Evolutionary conservation across 1,284 basidiomycete species (phyloP).

Genomic region (Tylopilus sp.): DNA sequence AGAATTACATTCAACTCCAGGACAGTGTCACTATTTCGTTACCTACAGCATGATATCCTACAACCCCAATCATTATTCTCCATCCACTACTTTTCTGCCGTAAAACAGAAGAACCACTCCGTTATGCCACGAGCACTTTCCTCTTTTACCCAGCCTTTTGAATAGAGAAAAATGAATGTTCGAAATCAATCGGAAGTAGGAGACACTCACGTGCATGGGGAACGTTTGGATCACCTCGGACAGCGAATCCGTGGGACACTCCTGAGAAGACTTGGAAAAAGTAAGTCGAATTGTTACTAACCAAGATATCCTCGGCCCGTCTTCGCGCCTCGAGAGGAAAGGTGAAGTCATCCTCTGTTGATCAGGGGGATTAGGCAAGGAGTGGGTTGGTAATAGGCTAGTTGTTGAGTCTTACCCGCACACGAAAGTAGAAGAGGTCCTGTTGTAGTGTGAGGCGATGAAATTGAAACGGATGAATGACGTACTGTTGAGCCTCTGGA

Average conservation of each 20-base stretch:
- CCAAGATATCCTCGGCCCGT: conserved; percentile 30
- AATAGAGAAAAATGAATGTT: neutral
- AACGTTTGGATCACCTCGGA: conserved; percentile 24
- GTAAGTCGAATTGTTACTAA: conserved; percentile 23
- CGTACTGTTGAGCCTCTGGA: conserved; percentile 48
- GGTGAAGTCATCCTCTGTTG: conserved; percentile 27
- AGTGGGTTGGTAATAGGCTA: neutral
- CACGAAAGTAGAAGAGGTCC: conserved; percentile 53
- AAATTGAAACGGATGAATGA: neutral
- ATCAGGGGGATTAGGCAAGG: conserved; percentile 29
- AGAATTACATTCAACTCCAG: too few species aligned
- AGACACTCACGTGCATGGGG: conserved; percentile 32
- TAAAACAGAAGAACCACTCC: conserved; percentile 21
- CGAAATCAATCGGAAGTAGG: neutral
- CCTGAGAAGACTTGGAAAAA: conserved; percentile 33
- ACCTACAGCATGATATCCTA: neutral
- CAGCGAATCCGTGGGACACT: conserved; percentile 35
- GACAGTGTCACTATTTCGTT: too few species aligned
- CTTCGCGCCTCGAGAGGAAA: conserved; percentile 24
- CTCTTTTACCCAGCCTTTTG: conserved; percentile 21
- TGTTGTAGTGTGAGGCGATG: conserved; percentile 22
- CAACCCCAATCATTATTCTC: neutral
- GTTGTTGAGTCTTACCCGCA: conserved; percentile 38
- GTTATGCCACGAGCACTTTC: conserved; percentile 21
- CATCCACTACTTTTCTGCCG: neutral